Conservation (phyloP, 768 basidiomycete genomes). For the Lentinula edodes region DNA sequence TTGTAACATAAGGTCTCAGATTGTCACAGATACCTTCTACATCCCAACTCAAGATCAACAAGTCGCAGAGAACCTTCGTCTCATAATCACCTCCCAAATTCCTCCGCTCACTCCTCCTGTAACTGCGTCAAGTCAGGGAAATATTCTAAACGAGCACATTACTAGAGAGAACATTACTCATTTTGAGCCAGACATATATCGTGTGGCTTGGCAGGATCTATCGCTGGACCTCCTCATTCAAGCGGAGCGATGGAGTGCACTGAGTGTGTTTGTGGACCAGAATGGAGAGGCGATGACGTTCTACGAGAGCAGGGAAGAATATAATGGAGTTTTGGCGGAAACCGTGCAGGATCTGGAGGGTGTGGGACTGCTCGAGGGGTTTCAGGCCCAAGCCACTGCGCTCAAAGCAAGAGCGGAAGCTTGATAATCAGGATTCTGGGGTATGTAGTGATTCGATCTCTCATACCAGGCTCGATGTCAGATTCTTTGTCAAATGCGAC, state of each 20-base stretch:
- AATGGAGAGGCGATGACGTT: constrained; percentile 17
- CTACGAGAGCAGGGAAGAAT: constrained; percentile 27
- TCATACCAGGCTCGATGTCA: too few relatives aligned
- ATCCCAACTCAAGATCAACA: constrained; percentile 20
- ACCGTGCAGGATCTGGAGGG: constrained; percentile 2
- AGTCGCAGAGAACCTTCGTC: constrained; percentile 15
- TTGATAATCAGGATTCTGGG: not conserved
- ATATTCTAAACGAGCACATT: constrained; percentile 18
- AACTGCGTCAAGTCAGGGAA: constrained; percentile 18
- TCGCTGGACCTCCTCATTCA: constrained; percentile 20
- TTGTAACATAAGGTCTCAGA: constrained; percentile 15
- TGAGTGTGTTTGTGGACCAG: constrained; percentile 15
- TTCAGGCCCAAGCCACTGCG: not conserved
- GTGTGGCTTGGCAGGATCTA: constrained; percentile 22
- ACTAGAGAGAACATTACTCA: constrained; percentile 27
- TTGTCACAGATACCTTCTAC: constrained; percentile 19
- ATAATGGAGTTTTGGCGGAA: constrained; percentile 5
- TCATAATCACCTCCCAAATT: constrained; percentile 24
- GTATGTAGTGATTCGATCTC: not conserved
- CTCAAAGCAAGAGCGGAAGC: not conserved
- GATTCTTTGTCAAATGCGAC: too few relatives aligned
- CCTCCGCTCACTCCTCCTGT: constrained; percentile 25
- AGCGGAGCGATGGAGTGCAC: constrained; percentile 23
- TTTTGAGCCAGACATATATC: constrained; percentile 16
- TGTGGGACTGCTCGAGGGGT: not conserved